Evolutionary conservation across 257 asterid genomes (phyloP).

Genomic region (Solanum okadae): DNA sequence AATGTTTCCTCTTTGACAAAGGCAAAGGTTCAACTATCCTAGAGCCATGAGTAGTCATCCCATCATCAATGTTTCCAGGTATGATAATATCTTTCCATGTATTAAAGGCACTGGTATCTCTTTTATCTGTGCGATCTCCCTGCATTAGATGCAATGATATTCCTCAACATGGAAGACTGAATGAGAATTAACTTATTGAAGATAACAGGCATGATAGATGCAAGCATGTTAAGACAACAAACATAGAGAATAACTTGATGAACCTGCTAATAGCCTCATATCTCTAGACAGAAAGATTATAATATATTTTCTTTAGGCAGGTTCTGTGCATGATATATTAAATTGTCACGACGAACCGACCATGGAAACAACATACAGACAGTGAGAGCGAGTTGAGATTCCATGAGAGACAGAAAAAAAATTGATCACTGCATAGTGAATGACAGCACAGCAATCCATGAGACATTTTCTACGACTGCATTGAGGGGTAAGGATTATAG

Average conservation of each 20-base stretch:
- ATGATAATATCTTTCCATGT: slow-evolving; percentile 95
- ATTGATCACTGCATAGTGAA: not conserved
- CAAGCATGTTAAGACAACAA: not conserved
- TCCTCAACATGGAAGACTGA: not conserved
- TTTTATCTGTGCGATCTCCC: slow-evolving; percentile 96
- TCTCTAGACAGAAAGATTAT: not conserved
- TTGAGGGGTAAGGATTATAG: not conserved
- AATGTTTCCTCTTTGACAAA: slow-evolving; percentile 62
- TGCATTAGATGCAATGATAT: slow-evolving; percentile 17
- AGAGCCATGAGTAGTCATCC: slow-evolving; percentile 59
- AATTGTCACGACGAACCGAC: not conserved
- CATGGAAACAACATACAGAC: not conserved
- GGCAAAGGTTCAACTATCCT: slow-evolving; percentile 80
- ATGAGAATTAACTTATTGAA: not conserved
- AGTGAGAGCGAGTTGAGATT: not conserved
- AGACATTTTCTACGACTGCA: not conserved
- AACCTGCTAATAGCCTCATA: not conserved
- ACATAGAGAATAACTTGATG: not conserved
- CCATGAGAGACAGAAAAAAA: not conserved
- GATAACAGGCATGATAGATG: not conserved
- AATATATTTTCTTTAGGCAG: not conserved
- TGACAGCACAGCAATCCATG: not conserved
- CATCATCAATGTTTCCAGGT: slow-evolving; percentile 95
- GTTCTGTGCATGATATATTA: not conserved
- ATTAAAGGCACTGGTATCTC: slow-evolving; percentile 83